These are phyloP conservation scores for Trifolium pratense DNA, from an alignment of 306 rosid genomes.

Conservation along the genomic window DNA sequence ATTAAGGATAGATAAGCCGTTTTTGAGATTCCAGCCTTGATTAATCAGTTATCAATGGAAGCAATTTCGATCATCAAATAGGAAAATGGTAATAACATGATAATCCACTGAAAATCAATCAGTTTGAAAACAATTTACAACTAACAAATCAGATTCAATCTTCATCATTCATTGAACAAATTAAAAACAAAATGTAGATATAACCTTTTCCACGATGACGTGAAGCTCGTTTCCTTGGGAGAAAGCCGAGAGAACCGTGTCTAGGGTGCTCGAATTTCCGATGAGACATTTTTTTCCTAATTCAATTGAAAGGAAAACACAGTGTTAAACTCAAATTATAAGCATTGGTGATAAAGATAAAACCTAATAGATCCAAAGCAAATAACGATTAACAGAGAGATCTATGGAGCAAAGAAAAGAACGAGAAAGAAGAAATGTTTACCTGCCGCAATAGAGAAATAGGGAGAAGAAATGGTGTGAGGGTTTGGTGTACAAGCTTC, in stretches of 20 bases:
- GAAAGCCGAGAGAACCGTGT: constrained; percentile 90
- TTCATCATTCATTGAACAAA: neutral
- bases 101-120: neutral
- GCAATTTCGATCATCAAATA: constrained; percentile 44
- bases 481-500: neutral
- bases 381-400: no score
- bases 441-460: neutral
- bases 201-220: constrained; percentile 86
- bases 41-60: constrained; percentile 46
- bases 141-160: neutral
- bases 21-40: constrained; percentile 94
- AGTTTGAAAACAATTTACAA: neutral
- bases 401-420: no score
- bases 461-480: neutral
- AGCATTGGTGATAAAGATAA: no score
- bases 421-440: neutral
- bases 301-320: neutral
- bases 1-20: constrained; percentile 55
- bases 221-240: constrained; percentile 80
- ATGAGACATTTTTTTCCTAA: constrained; percentile 65
- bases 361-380: no score
- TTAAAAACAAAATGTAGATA: neutral
- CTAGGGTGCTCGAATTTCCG: constrained; percentile 90
- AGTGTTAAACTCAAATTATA: no score
- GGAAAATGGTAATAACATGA: constrained; percentile 36